These are phyloP conservation scores for Trichomonascaceae sp. DNA, from an alignment of 1,139 yeast species.

Conservation along the genomic window DNA sequence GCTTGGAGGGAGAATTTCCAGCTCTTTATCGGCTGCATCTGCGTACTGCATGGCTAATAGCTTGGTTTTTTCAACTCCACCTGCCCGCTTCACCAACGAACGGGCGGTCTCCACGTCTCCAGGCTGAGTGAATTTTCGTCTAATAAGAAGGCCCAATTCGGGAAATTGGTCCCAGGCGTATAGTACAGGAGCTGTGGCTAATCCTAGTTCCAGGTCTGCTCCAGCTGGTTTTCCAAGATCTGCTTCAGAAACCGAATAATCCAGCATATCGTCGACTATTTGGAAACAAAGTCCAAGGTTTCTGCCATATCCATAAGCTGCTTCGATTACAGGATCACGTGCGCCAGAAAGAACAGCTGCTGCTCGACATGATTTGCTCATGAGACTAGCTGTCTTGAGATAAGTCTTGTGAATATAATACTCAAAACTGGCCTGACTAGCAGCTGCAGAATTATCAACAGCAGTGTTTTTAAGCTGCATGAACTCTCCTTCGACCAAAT, in stretches of 20 bases:
- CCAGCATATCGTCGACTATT: slow-evolving; percentile 92
- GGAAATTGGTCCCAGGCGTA: slow-evolving; percentile 92
- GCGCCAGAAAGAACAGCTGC: slow-evolving; percentile 93
- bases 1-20: slow-evolving; percentile 68
- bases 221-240: slow-evolving; percentile 92
- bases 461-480: slow-evolving; percentile 96
- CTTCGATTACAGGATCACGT: slow-evolving; percentile 63
- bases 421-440: slow-evolving; percentile 85
- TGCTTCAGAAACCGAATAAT: slow-evolving; percentile 77
- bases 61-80: slow-evolving; percentile 74
- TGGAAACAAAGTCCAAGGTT: slow-evolving; percentile 94
- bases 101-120: slow-evolving; percentile 85
- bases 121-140: slow-evolving; percentile 68
- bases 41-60: slow-evolving; percentile 75
- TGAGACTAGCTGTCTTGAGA: slow-evolving; percentile 86
- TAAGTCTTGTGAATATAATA: slow-evolving; percentile 93
- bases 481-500: slow-evolving; percentile 95
- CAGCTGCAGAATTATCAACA: slow-evolving; percentile 52
- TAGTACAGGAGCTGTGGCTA: slow-evolving; percentile 94
- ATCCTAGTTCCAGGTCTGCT: slow-evolving; percentile 87
- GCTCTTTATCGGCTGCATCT: slow-evolving; percentile 62
- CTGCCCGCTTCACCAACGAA: slow-evolving; percentile 58
- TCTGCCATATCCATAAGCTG: slow-evolving; percentile 86
- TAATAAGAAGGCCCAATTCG: slow-evolving; percentile 73
- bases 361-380: slow-evolving; percentile 92